Percentiles rank a stretch among this genome's conserved stretches.
These are phyloP conservation scores for Bombardia bombarda DNA, from an alignment of 495 filamentous ascomycete genomes.

Conservation along the genomic window DNA sequence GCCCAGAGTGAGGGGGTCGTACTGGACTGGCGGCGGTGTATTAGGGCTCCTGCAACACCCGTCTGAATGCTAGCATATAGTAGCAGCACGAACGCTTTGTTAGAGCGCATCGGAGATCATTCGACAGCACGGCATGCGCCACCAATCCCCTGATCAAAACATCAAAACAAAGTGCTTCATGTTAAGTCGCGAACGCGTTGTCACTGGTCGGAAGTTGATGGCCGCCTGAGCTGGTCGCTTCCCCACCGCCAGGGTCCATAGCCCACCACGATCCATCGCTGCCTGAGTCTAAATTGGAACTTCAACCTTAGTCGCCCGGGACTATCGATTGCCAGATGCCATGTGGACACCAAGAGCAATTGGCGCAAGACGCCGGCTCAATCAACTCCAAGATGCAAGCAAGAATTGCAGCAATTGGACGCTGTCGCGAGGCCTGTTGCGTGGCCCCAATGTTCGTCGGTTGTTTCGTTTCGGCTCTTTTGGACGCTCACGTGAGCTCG, in stretches of 20 bases:
- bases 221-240: slow-evolving; percentile 10
- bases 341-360: too few relatives aligned
- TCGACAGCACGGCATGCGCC: slow-evolving; percentile 11
- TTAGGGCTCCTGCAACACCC: background rate
- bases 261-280: background rate
- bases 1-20: background rate
- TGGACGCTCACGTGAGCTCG: slow-evolving; percentile 12
- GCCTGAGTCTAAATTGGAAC: too few relatives aligned
- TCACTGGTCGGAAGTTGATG: slow-evolving; percentile 15
- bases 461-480: background rate
- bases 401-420: too few relatives aligned
- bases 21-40: background rate
- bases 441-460: too few relatives aligned
- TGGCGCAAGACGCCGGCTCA: too few relatives aligned
- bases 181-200: slow-evolving; percentile 9
- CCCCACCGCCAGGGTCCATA: background rate
- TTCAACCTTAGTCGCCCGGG: too few relatives aligned
- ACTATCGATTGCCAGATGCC: too few relatives aligned
- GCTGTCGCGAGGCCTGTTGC: too few relatives aligned
- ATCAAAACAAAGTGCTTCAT: slow-evolving; percentile 24
- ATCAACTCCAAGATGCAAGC: too few relatives aligned
- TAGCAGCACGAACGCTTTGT: background rate
- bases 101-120: slow-evolving; percentile 1
- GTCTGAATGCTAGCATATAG: too few relatives aligned
- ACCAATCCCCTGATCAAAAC: slow-evolving; percentile 13